Conservation (phyloP, 257 asterid species). For the Primulina eburnea region DNA sequence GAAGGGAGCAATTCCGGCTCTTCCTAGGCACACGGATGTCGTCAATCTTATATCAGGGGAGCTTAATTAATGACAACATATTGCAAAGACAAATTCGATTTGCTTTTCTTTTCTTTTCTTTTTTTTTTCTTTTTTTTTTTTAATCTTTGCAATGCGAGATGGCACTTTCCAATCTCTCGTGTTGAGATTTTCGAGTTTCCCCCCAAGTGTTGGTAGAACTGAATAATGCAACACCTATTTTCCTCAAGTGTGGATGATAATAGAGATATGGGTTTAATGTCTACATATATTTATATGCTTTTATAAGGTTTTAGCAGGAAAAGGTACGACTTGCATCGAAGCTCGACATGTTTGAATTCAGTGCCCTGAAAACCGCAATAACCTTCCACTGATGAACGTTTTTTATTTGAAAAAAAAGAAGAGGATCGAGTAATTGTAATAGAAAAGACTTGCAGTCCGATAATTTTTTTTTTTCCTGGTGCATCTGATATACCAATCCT, state of each 20-base stretch:
- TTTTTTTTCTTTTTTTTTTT: background rate
- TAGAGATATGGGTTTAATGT: background rate
- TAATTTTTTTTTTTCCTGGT: background rate
- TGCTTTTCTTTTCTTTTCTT: background rate
- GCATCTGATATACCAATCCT: background rate
- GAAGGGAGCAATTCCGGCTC: conserved; percentile 97
- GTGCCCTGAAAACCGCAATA: too few relatives aligned
- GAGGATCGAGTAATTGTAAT: too few relatives aligned
- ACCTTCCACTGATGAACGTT: too few relatives aligned
- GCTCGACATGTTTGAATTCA: too few relatives aligned
- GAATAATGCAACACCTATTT: background rate
- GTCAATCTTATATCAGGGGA: conserved; percentile 40
- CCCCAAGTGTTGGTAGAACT: background rate
- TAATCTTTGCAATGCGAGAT: background rate
- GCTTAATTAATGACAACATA: conserved; percentile 14
- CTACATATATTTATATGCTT: too few relatives aligned
- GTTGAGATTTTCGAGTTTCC: conserved; percentile 2
- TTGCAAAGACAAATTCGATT: background rate
- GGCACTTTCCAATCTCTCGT: background rate
- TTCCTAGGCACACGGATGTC: conserved; percentile 62
- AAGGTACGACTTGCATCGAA: background rate
- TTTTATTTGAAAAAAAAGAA: too few relatives aligned
- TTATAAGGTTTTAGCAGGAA: background rate
- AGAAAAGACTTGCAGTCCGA: too few relatives aligned
- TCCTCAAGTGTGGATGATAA: background rate